Conservation (phyloP, 768 basidiomycete species). For the Pholiota conissans region DNA sequence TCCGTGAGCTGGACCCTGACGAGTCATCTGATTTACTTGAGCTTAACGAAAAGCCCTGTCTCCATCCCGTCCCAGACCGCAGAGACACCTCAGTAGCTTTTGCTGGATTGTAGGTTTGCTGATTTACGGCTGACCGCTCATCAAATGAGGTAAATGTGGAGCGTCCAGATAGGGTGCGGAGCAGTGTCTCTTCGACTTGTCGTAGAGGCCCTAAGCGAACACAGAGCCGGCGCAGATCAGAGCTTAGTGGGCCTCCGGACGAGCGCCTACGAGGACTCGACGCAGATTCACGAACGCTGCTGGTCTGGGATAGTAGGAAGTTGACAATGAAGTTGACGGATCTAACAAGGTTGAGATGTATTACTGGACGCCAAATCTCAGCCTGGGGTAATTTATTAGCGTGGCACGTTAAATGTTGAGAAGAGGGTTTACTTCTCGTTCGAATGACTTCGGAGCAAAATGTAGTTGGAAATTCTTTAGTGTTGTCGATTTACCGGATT, state of each 20-base stretch:
- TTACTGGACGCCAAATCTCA: slow-evolving; percentile 62
- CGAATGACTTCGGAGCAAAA: slow-evolving; percentile 59
- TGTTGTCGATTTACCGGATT: slow-evolving; percentile 68
- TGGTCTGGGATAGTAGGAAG: slow-evolving; percentile 24
- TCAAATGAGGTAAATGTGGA: slow-evolving; percentile 6
- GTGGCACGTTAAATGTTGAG: too few species aligned
- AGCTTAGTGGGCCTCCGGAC: slow-evolving; percentile 23
- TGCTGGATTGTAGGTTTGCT: slow-evolving; percentile 33
- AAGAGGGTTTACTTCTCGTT: slow-evolving; percentile 55
- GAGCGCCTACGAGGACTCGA: slow-evolving; percentile 17
- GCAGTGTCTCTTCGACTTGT: slow-evolving; percentile 53
- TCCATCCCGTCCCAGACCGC: slow-evolving; percentile 52
- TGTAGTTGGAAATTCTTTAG: slow-evolving; percentile 67
- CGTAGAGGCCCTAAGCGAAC: slow-evolving; percentile 54
- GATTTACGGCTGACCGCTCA: slow-evolving; percentile 12
- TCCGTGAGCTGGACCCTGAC: slow-evolving; percentile 9
- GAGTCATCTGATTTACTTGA: slow-evolving; percentile 23
- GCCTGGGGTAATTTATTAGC: slow-evolving; percentile 28
- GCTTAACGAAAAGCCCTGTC: slow-evolving; percentile 39
- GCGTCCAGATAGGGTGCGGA: slow-evolving; percentile 38
- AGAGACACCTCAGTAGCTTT: slow-evolving; percentile 48
- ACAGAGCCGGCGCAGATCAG: slow-evolving; percentile 45
- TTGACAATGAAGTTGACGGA: slow-evolving; percentile 41
- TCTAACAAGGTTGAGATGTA: slow-evolving; percentile 68
- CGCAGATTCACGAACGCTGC: slow-evolving; percentile 16